Conservation (phyloP, 139 green algal genomes). For the Chlorella sp. region DNA sequence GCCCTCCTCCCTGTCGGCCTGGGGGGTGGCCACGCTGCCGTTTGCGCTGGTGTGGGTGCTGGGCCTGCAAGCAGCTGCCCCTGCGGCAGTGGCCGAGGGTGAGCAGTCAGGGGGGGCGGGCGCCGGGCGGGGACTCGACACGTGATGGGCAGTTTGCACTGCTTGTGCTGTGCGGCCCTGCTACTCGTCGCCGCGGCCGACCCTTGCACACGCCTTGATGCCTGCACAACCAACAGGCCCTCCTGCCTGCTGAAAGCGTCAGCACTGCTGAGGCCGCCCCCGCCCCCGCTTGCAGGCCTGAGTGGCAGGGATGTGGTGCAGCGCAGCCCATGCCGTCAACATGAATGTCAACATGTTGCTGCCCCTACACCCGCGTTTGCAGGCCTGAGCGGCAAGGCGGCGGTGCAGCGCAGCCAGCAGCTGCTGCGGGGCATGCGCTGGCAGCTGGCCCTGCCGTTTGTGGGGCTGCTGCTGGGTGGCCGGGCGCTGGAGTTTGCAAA, state of each 20-base stretch:
- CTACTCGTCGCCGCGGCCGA: too few species aligned
- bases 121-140: too few species aligned
- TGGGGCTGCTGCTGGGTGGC: slow-evolving; percentile 34
- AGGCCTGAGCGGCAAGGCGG: slow-evolving; percentile 22
- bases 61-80: slow-evolving; percentile 36
- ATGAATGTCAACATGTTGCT: background rate
- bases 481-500: slow-evolving; percentile 13
- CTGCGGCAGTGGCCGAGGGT: slow-evolving; percentile 37
- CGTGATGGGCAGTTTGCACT: too few species aligned
- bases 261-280: too few species aligned
- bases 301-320: too few species aligned
- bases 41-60: slow-evolving; percentile 50
- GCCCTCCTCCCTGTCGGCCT: slow-evolving; percentile 32
- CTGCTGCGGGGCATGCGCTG: slow-evolving; percentile 39
- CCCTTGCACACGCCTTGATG: too few species aligned
- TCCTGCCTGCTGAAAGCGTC: too few species aligned
- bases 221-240: too few species aligned
- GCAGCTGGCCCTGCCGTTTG: slow-evolving; percentile 45
- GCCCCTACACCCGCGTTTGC: too few species aligned
- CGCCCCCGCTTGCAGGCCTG: too few species aligned
- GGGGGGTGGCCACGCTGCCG: slow-evolving; percentile 48
- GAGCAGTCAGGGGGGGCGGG: background rate
- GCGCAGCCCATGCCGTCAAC: too few species aligned
- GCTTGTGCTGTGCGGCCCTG: too few species aligned
- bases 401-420: slow-evolving; percentile 31